phyloP scores from a whole-genome alignment of 345 rosid species.

The Mallotus nudiflorus region DNA sequence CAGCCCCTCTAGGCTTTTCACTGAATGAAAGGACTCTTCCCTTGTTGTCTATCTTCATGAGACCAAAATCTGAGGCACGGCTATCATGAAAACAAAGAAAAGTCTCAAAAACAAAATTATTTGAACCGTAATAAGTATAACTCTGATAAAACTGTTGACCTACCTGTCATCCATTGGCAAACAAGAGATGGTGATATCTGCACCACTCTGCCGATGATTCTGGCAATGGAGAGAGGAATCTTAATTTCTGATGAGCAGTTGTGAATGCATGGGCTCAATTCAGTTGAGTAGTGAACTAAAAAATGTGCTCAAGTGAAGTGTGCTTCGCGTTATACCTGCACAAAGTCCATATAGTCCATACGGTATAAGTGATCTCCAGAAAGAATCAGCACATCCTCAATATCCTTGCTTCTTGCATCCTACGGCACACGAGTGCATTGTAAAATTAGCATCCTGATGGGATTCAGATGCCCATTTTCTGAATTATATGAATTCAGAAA shows the following conservation, averaged over 20 bases:
- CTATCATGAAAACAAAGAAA: constrained; percentile 46
- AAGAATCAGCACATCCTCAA: constrained; percentile 87
- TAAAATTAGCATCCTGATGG: not conserved
- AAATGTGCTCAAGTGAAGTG: not conserved
- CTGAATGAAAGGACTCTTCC: constrained; percentile 83
- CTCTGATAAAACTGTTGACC: constrained; percentile 7
- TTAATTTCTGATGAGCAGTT: not conserved
- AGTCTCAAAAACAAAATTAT: constrained; percentile 11
- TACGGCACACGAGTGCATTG: constrained; percentile 18
- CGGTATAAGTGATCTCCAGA: constrained; percentile 95
- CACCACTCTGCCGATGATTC: constrained; percentile 91
- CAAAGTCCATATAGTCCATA: constrained; percentile 95
- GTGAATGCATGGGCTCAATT: no score
- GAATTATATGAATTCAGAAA: not conserved
- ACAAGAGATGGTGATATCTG: constrained; percentile 84
- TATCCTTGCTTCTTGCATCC: constrained; percentile 75
- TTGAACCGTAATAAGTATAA: not conserved
- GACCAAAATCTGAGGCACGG: constrained; percentile 97
- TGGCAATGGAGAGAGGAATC: constrained; percentile 33
- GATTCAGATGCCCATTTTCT: no score
- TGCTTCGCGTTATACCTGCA: constrained; percentile 52
- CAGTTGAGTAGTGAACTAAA: not conserved
- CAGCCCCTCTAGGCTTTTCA: constrained; percentile 85
- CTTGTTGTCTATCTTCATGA: constrained; percentile 89
- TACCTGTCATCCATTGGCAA: constrained; percentile 86